These are phyloP conservation scores for Hanseniaspora lachancei DNA, from an alignment of 805 yeast genomes.

Conservation along the genomic window DNA sequence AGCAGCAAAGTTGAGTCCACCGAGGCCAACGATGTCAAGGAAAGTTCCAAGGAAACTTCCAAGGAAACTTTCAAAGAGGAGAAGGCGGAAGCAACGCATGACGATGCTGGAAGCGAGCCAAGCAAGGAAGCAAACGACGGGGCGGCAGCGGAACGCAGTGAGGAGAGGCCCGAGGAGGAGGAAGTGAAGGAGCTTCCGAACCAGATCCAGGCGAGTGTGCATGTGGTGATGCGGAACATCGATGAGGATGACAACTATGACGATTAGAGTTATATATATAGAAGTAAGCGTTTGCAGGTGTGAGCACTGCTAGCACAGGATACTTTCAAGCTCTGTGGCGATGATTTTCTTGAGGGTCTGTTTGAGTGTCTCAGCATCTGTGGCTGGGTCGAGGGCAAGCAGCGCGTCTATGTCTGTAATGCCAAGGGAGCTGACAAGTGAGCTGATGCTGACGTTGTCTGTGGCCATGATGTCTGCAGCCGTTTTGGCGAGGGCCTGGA, in stretches of 20 bases:
- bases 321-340: background rate
- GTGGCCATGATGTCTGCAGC: background rate
- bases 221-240: slow-evolving; percentile 27
- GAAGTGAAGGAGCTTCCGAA: slow-evolving; percentile 10
- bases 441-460: background rate
- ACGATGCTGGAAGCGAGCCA: background rate
- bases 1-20: background rate
- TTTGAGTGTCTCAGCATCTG: background rate
- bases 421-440: background rate
- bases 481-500: background rate
- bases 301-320: background rate
- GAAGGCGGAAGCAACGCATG: no score
- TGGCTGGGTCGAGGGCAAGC: background rate
- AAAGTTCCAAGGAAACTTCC: no score
- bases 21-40: no score
- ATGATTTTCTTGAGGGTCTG: background rate
- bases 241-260: slow-evolving; percentile 38
- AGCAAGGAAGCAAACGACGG: background rate
- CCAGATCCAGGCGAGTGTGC: slow-evolving; percentile 12
- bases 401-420: background rate
- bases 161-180: slow-evolving; percentile 23
- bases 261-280: slow-evolving; percentile 20
- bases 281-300: no score
- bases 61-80: no score
- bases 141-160: slow-evolving; percentile 15